phyloP scores from a whole-genome alignment of 768 basidiomycete genomes.

The Amanita exitialis region DNA sequence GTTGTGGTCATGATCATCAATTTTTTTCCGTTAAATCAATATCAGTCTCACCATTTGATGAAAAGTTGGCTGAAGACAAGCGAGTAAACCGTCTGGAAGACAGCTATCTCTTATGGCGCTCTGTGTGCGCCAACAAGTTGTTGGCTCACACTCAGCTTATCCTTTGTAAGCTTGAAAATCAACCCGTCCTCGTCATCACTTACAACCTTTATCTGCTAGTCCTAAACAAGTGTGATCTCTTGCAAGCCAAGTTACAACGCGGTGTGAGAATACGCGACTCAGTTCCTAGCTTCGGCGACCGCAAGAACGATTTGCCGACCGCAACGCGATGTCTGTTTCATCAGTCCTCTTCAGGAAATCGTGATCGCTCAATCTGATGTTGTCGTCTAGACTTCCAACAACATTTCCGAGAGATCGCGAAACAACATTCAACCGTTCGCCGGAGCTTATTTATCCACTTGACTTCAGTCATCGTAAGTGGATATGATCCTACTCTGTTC shows the following conservation, averaged over 20 bases:
- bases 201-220: slow-evolving; percentile 20
- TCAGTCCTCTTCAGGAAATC: background rate
- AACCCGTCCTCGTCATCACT: background rate
- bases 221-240: slow-evolving; percentile 64
- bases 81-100: slow-evolving; percentile 69
- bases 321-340: slow-evolving; percentile 56
- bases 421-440: slow-evolving; percentile 48
- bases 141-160: slow-evolving; percentile 49
- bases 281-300: slow-evolving; percentile 65
- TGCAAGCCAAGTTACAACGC: slow-evolving; percentile 61
- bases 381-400: slow-evolving; percentile 56
- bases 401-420: slow-evolving; percentile 70
- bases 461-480: slow-evolving; percentile 68
- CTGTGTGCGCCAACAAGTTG: slow-evolving; percentile 60
- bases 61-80: slow-evolving; percentile 61
- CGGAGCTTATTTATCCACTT: slow-evolving; percentile 65
- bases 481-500: background rate
- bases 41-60: slow-evolving; percentile 72
- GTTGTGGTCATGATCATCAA: slow-evolving; percentile 9
- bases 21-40: background rate
- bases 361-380: background rate
- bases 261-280: slow-evolving; percentile 59
- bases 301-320: slow-evolving; percentile 59
- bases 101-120: slow-evolving; percentile 66
- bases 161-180: slow-evolving; percentile 24